Evolutionary conservation across 1,284 basidiomycete genomes (phyloP).

Genomic region (Pseudozyma sp.): DNA sequence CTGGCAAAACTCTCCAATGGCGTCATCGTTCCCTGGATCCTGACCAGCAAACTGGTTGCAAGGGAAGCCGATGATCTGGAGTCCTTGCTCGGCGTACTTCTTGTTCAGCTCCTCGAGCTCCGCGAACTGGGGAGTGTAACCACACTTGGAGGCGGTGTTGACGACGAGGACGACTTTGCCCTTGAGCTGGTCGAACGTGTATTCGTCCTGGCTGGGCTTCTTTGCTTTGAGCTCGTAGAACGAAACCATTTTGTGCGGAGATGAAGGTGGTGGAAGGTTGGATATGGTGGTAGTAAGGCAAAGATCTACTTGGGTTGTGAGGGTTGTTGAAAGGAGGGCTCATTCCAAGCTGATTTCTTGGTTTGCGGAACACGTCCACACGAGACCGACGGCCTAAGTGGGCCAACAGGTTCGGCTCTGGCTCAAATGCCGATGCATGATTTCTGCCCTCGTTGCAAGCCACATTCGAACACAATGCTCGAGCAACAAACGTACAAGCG

Average conservation of each 20-base stretch:
- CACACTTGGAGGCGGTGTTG: conserved; percentile 75
- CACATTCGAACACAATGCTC: too few species aligned
- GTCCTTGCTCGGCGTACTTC: conserved; percentile 81
- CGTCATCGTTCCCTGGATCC: conserved; percentile 64
- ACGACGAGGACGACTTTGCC: conserved; percentile 73
- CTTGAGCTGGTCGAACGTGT: conserved; percentile 68
- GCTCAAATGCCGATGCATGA: background rate
- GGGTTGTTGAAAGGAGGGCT: too few species aligned
- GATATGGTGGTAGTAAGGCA: background rate
- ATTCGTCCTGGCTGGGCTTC: conserved; percentile 55
- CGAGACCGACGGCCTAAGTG: background rate
- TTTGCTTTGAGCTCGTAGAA: conserved; percentile 67
- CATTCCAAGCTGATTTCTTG: too few species aligned
- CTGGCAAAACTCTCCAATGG: conserved; percentile 62
- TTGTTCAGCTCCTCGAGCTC: conserved; percentile 85
- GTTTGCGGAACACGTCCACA: background rate
- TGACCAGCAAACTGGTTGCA: conserved; percentile 81
- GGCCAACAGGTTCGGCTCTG: background rate
- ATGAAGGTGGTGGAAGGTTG: background rate
- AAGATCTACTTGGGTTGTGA: background rate
- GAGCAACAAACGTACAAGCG: too few species aligned
- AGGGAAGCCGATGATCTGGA: conserved; percentile 87
- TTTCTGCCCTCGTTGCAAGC: too few species aligned
- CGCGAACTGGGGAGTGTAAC: conserved; percentile 82
- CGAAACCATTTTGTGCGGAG: conserved; percentile 54